Percentiles rank a stretch among this genome's conserved stretches.
Conservation (phyloP, 2,329 filamentous ascomycete species). For the Curvularia lunata region DNA sequence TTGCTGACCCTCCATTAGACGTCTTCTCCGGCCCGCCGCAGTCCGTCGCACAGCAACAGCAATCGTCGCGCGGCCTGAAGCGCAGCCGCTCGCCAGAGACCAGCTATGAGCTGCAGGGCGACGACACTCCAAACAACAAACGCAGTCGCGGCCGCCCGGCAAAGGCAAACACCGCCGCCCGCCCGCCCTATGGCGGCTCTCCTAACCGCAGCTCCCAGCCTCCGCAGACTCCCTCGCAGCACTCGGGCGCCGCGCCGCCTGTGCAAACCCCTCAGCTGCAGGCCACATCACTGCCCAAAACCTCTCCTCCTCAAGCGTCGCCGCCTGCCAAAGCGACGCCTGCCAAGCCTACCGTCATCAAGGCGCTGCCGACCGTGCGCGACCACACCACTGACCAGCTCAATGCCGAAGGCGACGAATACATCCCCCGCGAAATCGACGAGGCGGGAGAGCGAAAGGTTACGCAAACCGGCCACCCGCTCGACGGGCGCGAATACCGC, state of each 20-base stretch:
- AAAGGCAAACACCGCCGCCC: constrained; percentile 56
- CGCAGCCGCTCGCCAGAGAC: constrained; percentile 52
- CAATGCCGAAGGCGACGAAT: constrained; percentile 87
- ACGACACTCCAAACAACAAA: constrained; percentile 27
- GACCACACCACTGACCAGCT: constrained; percentile 98
- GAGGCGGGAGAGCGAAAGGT: constrained; percentile 96
- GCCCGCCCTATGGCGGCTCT: constrained; percentile 58
- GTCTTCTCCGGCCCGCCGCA: constrained; percentile 41
- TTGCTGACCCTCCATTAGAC: constrained; percentile 36
- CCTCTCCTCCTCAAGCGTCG: constrained; percentile 64
- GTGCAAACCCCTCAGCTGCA: constrained; percentile 63
- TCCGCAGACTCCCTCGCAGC: constrained; percentile 55
- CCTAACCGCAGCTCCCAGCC: constrained; percentile 60
- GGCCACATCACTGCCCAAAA: constrained; percentile 56
- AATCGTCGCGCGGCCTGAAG: constrained; percentile 46
- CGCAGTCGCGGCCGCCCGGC: constrained; percentile 63
- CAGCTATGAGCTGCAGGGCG: constrained; percentile 44
- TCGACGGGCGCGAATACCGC: constrained; percentile 84
- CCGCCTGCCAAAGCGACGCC: constrained; percentile 76
- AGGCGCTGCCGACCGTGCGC: constrained; percentile 91
- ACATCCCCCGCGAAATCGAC: constrained; percentile 90
- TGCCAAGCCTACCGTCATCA: constrained; percentile 78
- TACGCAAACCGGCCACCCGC: constrained; percentile 77
- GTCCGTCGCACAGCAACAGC: constrained; percentile 41
- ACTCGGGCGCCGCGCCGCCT: constrained; percentile 55